Conservation (phyloP, 495 filamentous ascomycete species). For the Pyrenopolyporus hunteri region DNA sequence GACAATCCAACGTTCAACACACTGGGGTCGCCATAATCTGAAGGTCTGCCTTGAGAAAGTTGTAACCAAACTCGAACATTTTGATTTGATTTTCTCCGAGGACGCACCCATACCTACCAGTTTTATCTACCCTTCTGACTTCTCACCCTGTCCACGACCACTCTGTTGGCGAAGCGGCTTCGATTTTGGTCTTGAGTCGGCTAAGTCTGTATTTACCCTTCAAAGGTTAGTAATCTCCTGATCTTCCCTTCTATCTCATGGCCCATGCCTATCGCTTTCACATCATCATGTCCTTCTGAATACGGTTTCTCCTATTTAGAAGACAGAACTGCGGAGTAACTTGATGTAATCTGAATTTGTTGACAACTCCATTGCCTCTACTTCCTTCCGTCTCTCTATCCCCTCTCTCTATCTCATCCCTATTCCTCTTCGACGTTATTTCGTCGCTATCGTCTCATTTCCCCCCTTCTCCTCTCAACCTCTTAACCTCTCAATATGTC, state of each 20-base stretch:
- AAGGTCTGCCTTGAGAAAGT: no score
- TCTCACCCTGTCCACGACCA: no score
- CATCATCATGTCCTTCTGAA: neutral
- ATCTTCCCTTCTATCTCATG: neutral
- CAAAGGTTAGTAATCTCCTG: neutral
- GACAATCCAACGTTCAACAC: neutral
- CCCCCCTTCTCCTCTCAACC: no score
- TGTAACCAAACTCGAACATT: no score
- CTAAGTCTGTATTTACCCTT: neutral
- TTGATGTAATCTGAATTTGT: neutral
- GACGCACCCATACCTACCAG: neutral
- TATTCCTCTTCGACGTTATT: no score
- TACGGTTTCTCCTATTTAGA: no score
- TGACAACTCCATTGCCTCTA: no score
- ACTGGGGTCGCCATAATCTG: no score
- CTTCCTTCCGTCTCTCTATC: no score
- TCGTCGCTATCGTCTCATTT: no score
- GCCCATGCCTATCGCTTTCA: neutral
- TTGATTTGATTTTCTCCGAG: neutral
- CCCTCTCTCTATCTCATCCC: no score
- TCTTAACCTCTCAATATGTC: no score
- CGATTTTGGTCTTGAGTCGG: neutral
- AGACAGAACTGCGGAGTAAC: neutral
- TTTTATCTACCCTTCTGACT: neutral
- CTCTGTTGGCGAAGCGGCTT: neutral